A percentile compares a stretch with the other conserved stretches of the same genome.
Evolutionary conservation across 371 early-diverging fungal species (phyloP).

Genomic region (Nematocida ausubeli): DNA sequence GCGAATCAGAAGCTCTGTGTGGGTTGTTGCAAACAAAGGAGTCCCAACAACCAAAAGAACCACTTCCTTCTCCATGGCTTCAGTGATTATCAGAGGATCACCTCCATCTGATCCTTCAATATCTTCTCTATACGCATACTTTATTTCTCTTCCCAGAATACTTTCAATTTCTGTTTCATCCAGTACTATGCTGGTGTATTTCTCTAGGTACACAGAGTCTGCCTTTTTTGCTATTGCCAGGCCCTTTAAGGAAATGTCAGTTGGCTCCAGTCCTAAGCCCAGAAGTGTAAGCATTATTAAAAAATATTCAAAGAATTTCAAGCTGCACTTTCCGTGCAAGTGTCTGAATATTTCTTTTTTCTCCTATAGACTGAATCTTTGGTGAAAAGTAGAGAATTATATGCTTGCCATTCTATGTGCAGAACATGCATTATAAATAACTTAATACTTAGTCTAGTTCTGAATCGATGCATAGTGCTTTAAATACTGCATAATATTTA

Average conservation of each 20-base stretch:
- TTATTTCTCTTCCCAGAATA: constrained; percentile 77
- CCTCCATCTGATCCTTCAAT: constrained; percentile 80
- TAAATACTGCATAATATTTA: too few relatives aligned
- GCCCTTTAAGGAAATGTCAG: constrained; percentile 68
- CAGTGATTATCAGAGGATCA: constrained; percentile 73
- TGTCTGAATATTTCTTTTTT: too few relatives aligned
- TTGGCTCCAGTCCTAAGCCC: constrained; percentile 91
- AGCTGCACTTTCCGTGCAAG: too few relatives aligned
- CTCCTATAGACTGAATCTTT: too few relatives aligned
- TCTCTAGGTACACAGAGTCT: constrained; percentile 86
- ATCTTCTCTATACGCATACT: constrained; percentile 85
- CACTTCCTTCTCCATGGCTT: constrained; percentile 79
- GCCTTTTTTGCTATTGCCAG: constrained; percentile 80
- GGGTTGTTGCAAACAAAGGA: constrained; percentile 93
- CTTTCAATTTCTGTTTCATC: constrained; percentile 71
- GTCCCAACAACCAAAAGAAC: constrained; percentile 96
- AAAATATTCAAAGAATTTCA: too few relatives aligned
- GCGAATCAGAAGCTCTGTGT: constrained; percentile 88
- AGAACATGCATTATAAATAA: too few relatives aligned
- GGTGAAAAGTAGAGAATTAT: too few relatives aligned
- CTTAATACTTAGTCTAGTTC: too few relatives aligned
- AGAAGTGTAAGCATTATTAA: constrained; percentile 78
- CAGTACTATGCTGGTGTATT: constrained; percentile 89
- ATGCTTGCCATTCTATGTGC: too few relatives aligned
- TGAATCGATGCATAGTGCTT: too few relatives aligned